Evolutionary conservation across 1,284 basidiomycete genomes (phyloP).

Genomic region (Puccinia brachypodii): DNA sequence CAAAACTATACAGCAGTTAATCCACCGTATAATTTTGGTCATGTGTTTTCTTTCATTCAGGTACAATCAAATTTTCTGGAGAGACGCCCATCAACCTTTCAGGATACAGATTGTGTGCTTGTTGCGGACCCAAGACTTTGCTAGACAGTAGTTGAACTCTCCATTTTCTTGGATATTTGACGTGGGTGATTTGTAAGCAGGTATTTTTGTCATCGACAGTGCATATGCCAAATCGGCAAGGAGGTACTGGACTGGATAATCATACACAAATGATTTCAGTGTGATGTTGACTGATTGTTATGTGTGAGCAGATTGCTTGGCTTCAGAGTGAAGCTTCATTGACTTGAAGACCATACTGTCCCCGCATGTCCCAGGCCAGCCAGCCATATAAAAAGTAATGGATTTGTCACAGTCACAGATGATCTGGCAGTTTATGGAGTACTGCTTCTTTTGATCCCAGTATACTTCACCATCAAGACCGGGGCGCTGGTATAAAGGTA

Average conservation of each 20-base stretch:
- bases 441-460: constrained; percentile 22
- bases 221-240: constrained; percentile 22
- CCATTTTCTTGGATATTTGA: neutral
- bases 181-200: constrained; percentile 15
- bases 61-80: neutral
- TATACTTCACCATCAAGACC: constrained; percentile 15
- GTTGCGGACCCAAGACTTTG: constrained; percentile 8
- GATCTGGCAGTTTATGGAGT: too few relatives aligned
- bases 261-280: too few relatives aligned
- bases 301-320: too few relatives aligned
- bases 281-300: too few relatives aligned
- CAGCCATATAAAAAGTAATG: neutral
- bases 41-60: neutral
- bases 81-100: constrained; percentile 6
- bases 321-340: neutral
- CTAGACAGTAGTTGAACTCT: constrained; percentile 25
- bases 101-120: constrained; percentile 25
- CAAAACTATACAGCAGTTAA: neutral
- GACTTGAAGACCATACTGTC: too few relatives aligned
- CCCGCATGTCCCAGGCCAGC: constrained; percentile 15
- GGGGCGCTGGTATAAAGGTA: neutral
- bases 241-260: constrained; percentile 21
- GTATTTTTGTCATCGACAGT: neutral
- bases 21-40: neutral
- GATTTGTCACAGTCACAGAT: constrained; percentile 6